Evolutionary conservation across 176 grass and related monocot genomes (phyloP).

Genomic region (Chloris gayana): DNA sequence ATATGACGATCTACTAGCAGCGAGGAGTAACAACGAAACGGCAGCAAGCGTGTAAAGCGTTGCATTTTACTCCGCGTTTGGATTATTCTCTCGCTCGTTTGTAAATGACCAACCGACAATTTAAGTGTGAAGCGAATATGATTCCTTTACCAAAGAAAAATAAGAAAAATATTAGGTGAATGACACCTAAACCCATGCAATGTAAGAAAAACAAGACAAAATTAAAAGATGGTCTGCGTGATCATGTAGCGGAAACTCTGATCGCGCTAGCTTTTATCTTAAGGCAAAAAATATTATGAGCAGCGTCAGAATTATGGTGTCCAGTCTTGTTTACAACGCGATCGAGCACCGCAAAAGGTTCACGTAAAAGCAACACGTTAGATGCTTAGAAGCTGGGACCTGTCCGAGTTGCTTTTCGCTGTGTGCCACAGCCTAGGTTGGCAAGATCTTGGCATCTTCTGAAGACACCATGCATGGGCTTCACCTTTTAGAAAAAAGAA

Average conservation of each 20-base stretch:
- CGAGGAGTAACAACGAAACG: neutral
- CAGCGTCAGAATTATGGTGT: conserved; percentile 3
- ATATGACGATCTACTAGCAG: neutral
- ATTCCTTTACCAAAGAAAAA: neutral
- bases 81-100: neutral
- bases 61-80: neutral
- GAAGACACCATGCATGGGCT: no score
- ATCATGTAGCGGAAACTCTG: neutral
- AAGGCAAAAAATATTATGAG: conserved; percentile 12
- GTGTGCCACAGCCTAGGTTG: no score
- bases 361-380: neutral
- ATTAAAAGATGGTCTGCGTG: no score
- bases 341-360: neutral
- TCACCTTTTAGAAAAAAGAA: no score
- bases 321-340: neutral
- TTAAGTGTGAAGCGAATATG: conserved; percentile 11
- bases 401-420: no score
- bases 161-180: neutral
- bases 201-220: neutral
- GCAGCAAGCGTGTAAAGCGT: neutral
- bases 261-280: neutral
- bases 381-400: neutral
- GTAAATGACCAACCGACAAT: neutral
- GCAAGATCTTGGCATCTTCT: no score
- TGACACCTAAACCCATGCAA: neutral